Conservation (phyloP, 805 yeast species). For the Monosporozyma unispora region DNA sequence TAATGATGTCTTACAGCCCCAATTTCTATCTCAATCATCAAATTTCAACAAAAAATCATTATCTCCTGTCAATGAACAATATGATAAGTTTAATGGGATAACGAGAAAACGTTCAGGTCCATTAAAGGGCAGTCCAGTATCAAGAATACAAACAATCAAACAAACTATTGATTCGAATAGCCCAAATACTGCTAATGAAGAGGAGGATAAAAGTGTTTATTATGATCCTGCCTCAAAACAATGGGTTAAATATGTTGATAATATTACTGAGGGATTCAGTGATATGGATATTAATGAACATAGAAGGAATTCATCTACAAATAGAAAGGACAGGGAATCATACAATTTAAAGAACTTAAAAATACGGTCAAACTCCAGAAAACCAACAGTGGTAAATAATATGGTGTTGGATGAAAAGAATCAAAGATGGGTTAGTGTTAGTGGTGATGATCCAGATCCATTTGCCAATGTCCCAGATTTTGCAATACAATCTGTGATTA, state of each 20-base stretch:
- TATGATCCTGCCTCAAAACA: slow-evolving; percentile 25
- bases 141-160: slow-evolving; percentile 25
- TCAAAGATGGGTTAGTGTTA: slow-evolving; percentile 26
- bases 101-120: background rate
- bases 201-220: slow-evolving; percentile 19
- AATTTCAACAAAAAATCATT: slow-evolving; percentile 7
- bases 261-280: slow-evolving; percentile 19
- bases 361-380: slow-evolving; percentile 6
- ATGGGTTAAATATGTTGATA: slow-evolving; percentile 27
- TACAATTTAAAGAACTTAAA: slow-evolving; percentile 6
- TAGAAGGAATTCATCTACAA: background rate
- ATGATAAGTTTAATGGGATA: background rate
- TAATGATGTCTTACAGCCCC: slow-evolving; percentile 22
- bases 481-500: background rate
- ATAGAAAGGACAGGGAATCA: background rate
- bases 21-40: slow-evolving; percentile 12
- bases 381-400: slow-evolving; percentile 24
- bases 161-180: slow-evolving; percentile 29
- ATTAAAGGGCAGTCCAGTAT: slow-evolving; percentile 5
- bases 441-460: slow-evolving; percentile 24
- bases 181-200: slow-evolving; percentile 15
- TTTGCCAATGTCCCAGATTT: slow-evolving; percentile 24
- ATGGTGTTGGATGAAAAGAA: slow-evolving; percentile 30
- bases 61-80: background rate
- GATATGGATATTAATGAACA: slow-evolving; percentile 11